Evolutionary conservation across 139 green algal genomes (phyloP).

Genomic region (Micractinium sp.): DNA sequence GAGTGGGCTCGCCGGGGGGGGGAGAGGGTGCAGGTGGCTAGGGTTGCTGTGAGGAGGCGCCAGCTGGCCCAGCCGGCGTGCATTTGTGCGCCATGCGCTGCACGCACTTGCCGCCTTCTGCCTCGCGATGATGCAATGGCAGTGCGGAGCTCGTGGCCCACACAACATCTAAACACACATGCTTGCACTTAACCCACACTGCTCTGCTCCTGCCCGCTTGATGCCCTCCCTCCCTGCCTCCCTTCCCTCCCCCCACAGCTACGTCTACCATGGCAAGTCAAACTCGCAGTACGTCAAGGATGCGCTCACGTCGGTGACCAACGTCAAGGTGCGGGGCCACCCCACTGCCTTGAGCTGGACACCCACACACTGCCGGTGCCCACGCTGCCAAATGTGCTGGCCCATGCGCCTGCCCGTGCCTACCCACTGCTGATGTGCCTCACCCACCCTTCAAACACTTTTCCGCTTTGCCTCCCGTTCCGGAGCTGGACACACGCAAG

Average conservation of each 20-base stretch:
- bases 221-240: too few species aligned
- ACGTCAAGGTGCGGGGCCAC: neutral
- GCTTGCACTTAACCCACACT: neutral
- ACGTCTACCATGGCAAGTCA: conserved; percentile 18
- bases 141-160: too few species aligned
- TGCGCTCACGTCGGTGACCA: neutral
- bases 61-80: too few species aligned
- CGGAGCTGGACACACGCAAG: too few species aligned
- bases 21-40: neutral
- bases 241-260: neutral
- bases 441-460: too few species aligned
- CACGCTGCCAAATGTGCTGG: too few species aligned
- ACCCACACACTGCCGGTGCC: neutral
- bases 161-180: neutral
- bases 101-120: neutral
- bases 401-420: neutral
- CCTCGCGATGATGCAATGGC: neutral
- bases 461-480: too few species aligned
- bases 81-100: too few species aligned
- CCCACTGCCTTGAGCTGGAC: neutral
- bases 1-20: neutral
- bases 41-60: too few species aligned
- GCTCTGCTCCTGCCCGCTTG: neutral
- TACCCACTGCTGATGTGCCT: neutral
- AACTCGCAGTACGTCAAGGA: conserved; percentile 9